These are phyloP conservation scores for Yamadazyma philogaea DNA, from an alignment of 805 yeast species.

Conservation along the genomic window DNA sequence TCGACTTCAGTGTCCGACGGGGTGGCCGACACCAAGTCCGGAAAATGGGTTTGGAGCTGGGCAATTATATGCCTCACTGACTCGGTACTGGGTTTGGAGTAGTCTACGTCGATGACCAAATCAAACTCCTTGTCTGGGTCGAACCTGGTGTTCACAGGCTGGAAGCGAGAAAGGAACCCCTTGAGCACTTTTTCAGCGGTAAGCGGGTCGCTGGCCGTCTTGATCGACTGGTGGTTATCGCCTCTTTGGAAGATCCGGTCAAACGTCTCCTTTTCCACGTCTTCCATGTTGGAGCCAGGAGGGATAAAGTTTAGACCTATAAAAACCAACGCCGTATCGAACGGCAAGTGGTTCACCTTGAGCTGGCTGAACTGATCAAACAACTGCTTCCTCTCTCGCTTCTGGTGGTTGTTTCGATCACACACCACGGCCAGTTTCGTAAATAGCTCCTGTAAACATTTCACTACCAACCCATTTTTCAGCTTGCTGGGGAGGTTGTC, in stretches of 20 bases:
- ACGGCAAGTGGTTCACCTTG: slow-evolving; percentile 42
- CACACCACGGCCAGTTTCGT: slow-evolving; percentile 54
- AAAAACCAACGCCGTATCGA: slow-evolving; percentile 43
- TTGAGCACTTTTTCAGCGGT: slow-evolving; percentile 62
- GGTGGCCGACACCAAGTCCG: slow-evolving; percentile 34
- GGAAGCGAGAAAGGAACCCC: slow-evolving; percentile 70
- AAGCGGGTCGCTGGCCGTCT: slow-evolving; percentile 45
- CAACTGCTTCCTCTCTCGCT: slow-evolving; percentile 64
- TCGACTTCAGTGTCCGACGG: slow-evolving; percentile 44
- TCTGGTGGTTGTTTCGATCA: slow-evolving; percentile 81
- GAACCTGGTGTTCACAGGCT: slow-evolving; percentile 45
- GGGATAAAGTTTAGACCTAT: slow-evolving; percentile 66
- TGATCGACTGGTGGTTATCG: slow-evolving; percentile 84
- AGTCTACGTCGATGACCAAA: slow-evolving; percentile 54
- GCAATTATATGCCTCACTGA: slow-evolving; percentile 36
- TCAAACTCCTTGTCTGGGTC: slow-evolving; percentile 72
- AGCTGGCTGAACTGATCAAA: slow-evolving; percentile 49
- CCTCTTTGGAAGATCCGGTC: slow-evolving; percentile 68
- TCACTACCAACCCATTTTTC: slow-evolving; percentile 48
- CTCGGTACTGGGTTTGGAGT: slow-evolving; percentile 37
- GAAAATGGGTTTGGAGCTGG: slow-evolving; percentile 30
- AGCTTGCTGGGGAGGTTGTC: slow-evolving; percentile 59
- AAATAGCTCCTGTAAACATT: slow-evolving; percentile 34
- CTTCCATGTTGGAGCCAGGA: slow-evolving; percentile 20
- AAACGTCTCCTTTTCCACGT: slow-evolving; percentile 51